Evolutionary conservation across 2,329 filamentous ascomycete species (phyloP).

Genomic region (Aaosphaeria arxii): DNA sequence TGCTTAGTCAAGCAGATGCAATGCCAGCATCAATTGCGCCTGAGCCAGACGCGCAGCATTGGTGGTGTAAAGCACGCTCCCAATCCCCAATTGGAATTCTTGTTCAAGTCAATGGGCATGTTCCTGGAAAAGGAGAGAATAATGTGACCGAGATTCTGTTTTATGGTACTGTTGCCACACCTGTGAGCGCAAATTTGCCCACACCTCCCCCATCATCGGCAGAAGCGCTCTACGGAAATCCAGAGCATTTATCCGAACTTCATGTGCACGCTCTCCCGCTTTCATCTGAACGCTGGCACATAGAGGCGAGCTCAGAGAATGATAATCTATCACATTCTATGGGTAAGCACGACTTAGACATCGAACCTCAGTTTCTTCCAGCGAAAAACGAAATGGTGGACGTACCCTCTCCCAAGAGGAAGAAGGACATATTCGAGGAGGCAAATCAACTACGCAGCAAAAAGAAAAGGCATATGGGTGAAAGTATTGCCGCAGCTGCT

Average conservation of each 20-base stretch:
- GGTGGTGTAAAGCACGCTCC: conserved; percentile 36
- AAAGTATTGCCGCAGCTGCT: conserved; percentile 43
- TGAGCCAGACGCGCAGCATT: conserved; percentile 9
- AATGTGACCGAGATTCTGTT: conserved; percentile 45
- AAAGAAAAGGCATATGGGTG: conserved; percentile 42
- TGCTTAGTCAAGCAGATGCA: conserved; percentile 15
- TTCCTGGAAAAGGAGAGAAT: conserved; percentile 3
- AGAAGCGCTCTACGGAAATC: conserved; percentile 4
- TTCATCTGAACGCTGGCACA: conserved; percentile 34
- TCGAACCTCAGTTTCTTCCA: conserved; percentile 34
- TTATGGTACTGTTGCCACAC: conserved; percentile 36
- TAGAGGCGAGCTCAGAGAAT: too few relatives aligned
- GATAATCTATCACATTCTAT: conserved; percentile 3
- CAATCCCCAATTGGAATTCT: conserved; percentile 43
- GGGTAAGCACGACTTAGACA: conserved; percentile 8
- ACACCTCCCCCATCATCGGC: conserved; percentile 35
- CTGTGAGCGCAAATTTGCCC: conserved; percentile 14
- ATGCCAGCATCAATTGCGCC: neutral
- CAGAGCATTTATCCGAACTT: conserved; percentile 20
- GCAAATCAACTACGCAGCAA: conserved; percentile 43
- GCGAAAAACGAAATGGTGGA: conserved; percentile 11
- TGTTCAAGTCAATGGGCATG: conserved; percentile 21
- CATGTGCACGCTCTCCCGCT: conserved; percentile 42
- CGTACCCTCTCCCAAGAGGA: conserved; percentile 38
- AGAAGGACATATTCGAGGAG: conserved; percentile 47